Evolutionary conservation across 2,329 filamentous ascomycete species (phyloP), one percentile per base, ranked within the genome.

Genomic region (Penicillium sumatraense): DNA sequence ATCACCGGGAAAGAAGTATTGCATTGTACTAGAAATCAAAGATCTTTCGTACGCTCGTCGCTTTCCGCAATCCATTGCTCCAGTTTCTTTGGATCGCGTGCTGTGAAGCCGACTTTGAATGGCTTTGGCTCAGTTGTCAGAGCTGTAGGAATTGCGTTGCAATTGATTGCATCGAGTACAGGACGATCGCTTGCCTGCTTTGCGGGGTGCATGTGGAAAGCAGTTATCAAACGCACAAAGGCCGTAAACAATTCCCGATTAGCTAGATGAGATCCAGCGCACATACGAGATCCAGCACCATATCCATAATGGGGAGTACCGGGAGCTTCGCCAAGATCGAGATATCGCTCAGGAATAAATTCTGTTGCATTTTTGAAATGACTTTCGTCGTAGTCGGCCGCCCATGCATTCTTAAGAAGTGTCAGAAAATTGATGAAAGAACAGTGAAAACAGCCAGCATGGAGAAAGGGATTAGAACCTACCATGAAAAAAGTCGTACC

Each of bases 401-500:
- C 88, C 72, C 88, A 91, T 9, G 89, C 87, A 65, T 88, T 92
- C 82, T 84, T 51, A 1, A 38, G 5, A 13, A 16, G 26, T 23
- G 31, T 60, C 16, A 62, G 49, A 20, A 18, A 11, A 49, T 10
- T 11, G 14, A 3, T 5, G 14, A 24, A 48, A n/a, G 18, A 29
- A 16, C 31, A 11, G 23, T 35, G 0, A 13, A 24, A 20, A 8
- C 7, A 29, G 20, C 31, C 4, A 24, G 31, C 2, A 10, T 1
- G 1, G 27, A 8, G 24, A 3, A n/a, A 23, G 26, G 11, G n/a
- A n/a, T n/a, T n/a, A n/a, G n/a, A 40, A 57, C 67, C 41, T 68
- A 83, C 82, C 89, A 93, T 88, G 74, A 92, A 91, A 63, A 93
- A 91, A 1, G 87, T 90, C 0, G 88, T 92, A 1, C 89, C 88